Base-by-base conservation (phyloP, 352 stramenopile genomes). In the Phytophthora quininea region DNA sequence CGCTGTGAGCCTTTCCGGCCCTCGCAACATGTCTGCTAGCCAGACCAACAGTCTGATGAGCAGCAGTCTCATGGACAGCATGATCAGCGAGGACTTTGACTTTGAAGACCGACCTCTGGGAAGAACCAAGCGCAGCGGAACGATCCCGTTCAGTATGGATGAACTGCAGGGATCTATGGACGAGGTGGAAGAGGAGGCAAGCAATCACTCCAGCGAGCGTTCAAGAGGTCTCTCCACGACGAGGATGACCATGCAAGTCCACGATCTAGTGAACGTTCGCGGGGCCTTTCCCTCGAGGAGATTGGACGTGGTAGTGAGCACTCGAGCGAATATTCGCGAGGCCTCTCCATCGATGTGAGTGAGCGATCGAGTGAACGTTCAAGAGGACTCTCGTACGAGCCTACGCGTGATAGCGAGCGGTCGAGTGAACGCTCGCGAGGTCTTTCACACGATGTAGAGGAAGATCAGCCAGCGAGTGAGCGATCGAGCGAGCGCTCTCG, bases 51-150 rank as follows among this genome's bases (percentile, higher is more conserved):
- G 43, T 49, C 43, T n/a, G 43, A 24, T 24, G 19, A 29, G 3
- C 19, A 12, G 29, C 5, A 49, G 15, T n/a, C 43, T 29, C 15
- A 12, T 49, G 6, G 43, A 49, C 19, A 49, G 14, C 15, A 69
- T 80, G 6, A 68, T 76, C 64, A 69, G 61, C 9, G 53, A 77
- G n/a, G 73, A 82, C n/a, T 76, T 76, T 40, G 67, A 86, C 33
- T 79, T 74, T n/a, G 71, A 74, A 52, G 65, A 46, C 47, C 63
- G 48, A 58, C 69, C 67, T 62, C 59, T 64, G 50, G 72, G 69
- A 64, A 74, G 64, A 14, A 76, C 70, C 11, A 88, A 88, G 58
- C 79, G 79, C 29, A 88, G 79, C n/a, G 68, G 75, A 19, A 88
- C 79, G 10, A 82, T 88, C 31, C 60, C 73, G 19, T 82, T 88